Conservation (phyloP, 148 eudicot species). For the Nyssa sinensis region DNA sequence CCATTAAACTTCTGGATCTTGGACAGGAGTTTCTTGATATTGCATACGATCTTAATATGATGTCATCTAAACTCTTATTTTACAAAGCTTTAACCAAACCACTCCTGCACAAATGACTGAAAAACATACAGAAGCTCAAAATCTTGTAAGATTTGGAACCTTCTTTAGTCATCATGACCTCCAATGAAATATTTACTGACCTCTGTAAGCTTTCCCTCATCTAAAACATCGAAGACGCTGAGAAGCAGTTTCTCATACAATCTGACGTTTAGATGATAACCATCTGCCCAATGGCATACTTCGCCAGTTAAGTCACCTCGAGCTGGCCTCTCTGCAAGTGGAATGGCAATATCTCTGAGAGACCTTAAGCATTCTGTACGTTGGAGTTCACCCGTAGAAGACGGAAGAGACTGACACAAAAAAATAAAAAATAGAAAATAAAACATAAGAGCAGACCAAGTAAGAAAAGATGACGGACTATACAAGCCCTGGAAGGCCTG, state of each 20-base stretch:
- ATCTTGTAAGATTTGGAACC: not conserved
- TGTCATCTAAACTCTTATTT: not conserved
- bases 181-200: slow-evolving; percentile 36
- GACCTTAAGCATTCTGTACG: slow-evolving; percentile 91
- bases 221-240: slow-evolving; percentile 92
- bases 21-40: not conserved
- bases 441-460: not conserved
- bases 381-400: slow-evolving; percentile 78
- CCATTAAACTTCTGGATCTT: slow-evolving; percentile 7
- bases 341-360: slow-evolving; percentile 74
- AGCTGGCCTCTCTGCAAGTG: slow-evolving; percentile 98
- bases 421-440: too few species aligned
- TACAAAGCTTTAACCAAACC: not conserved
- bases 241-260: slow-evolving; percentile 92
- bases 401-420: slow-evolving; percentile 70
- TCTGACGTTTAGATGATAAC: slow-evolving; percentile 94
- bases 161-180: not conserved
- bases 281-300: slow-evolving; percentile 99
- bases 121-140: not conserved
- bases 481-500: not conserved
- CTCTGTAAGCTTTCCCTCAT: slow-evolving; percentile 98
- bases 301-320: slow-evolving; percentile 99
- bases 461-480: slow-evolving; percentile 13
- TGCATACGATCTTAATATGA: not conserved
- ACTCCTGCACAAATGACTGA: not conserved